Percentiles rank a stretch among this genome's conserved stretches.
Evolutionary conservation across 2,329 filamentous ascomycete species (phyloP).

Genomic region (Penicillium corylophilum): DNA sequence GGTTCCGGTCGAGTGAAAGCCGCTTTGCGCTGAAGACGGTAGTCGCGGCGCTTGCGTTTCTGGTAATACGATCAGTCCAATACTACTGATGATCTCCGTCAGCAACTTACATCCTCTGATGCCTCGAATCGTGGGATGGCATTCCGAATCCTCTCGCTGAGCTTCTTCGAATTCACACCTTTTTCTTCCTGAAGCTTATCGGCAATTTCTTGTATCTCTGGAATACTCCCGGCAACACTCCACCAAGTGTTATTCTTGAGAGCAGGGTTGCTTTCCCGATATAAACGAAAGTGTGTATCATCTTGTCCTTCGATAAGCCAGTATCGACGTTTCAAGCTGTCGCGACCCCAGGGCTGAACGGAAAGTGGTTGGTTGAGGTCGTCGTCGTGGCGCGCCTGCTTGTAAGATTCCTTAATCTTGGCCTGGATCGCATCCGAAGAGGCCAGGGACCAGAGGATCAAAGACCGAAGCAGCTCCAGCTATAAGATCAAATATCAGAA

Average conservation of each 20-base stretch:
- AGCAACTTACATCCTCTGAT: conserved; percentile 73
- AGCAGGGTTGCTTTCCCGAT: conserved; percentile 85
- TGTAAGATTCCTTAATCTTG: conserved; percentile 84
- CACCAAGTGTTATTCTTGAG: conserved; percentile 80
- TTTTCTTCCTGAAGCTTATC: conserved; percentile 78
- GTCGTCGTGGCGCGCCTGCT: conserved; percentile 76
- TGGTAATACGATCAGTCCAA: conserved; percentile 37
- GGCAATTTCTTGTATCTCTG: conserved; percentile 73
- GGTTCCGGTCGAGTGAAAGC: conserved; percentile 84
- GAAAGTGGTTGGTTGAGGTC: conserved; percentile 82
- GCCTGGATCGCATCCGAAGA: conserved; percentile 80
- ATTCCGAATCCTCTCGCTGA: conserved; percentile 73
- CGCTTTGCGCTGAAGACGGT: conserved; percentile 80
- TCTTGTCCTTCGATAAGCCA: conserved; percentile 92
- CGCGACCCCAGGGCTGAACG: conserved; percentile 85
- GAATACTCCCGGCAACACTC: conserved; percentile 86
- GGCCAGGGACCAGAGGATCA: conserved; percentile 84
- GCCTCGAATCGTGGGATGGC: conserved; percentile 89
- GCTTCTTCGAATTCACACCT: conserved; percentile 73
- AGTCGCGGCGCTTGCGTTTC: conserved; percentile 93
- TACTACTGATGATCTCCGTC: background rate
- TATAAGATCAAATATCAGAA: conserved; percentile 40
- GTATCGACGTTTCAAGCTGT: conserved; percentile 88
- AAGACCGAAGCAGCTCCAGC: conserved; percentile 78
- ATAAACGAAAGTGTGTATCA: conserved; percentile 90